Percentiles rank a stretch among this genome's conserved stretches.
phyloP scores from a whole-genome alignment of 495 filamentous ascomycete species.

The Aspergillus sclerotiicarbonarius region DNA sequence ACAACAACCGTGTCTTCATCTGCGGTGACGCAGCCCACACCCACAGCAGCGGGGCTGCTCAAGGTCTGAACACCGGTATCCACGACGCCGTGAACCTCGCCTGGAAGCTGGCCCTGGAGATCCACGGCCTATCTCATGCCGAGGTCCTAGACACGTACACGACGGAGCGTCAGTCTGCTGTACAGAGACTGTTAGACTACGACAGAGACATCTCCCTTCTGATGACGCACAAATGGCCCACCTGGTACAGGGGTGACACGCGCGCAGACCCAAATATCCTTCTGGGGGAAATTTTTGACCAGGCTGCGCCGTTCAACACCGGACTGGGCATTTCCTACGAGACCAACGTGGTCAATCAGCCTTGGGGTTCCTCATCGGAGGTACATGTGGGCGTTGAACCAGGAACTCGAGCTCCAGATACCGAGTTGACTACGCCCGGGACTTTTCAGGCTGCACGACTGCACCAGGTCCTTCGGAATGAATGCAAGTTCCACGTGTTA shows the following conservation, averaged over 20 bases:
- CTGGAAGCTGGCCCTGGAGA: conserved; percentile 46
- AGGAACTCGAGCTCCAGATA: conserved; percentile 9
- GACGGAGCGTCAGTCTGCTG: conserved; percentile 38
- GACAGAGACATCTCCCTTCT: conserved; percentile 36
- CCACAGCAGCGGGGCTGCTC: conserved; percentile 46
- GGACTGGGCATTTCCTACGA: conserved; percentile 10
- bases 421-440: background rate
- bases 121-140: conserved; percentile 30
- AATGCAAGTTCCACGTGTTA: background rate
- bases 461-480: conserved; percentile 6
- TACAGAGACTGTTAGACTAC: conserved; percentile 44
- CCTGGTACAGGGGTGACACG: conserved; percentile 2
- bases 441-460: conserved; percentile 5
- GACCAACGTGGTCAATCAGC: conserved; percentile 6
- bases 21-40: conserved; percentile 52
- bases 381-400: background rate
- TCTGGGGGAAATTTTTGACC: conserved; percentile 10
- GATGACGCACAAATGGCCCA: conserved; percentile 12
- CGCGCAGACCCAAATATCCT: conserved; percentile 2
- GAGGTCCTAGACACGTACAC: conserved; percentile 42
- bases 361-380: background rate
- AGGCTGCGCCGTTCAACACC: conserved; percentile 11
- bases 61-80: conserved; percentile 52
- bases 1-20: conserved; percentile 41
- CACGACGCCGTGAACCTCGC: conserved; percentile 49